A percentile compares a stretch with the other conserved stretches of the same genome.
Evolutionary conservation across 2,329 filamentous ascomycete species (phyloP).

Genomic region (Xylariaceae sp.): DNA sequence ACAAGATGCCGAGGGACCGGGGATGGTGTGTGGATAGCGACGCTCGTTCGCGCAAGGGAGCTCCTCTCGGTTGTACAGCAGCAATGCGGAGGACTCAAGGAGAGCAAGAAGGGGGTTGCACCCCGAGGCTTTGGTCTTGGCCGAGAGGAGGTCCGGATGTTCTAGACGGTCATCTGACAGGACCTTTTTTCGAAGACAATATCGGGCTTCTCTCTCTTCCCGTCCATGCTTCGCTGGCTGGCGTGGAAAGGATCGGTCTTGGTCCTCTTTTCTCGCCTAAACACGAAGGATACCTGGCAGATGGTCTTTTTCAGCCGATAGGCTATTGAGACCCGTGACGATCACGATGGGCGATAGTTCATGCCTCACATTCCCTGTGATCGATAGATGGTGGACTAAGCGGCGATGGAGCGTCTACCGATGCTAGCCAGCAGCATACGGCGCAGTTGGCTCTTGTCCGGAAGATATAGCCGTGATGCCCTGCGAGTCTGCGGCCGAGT

Average conservation of each 20-base stretch:
- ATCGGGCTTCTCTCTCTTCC: not conserved
- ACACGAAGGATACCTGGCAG: not conserved
- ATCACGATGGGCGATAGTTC: slow-evolving; percentile 10
- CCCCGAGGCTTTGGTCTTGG: not conserved
- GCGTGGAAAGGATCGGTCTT: not conserved
- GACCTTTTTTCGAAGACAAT: not conserved
- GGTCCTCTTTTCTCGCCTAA: not conserved
- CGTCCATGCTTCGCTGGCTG: not conserved
- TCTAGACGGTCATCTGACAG: not conserved
- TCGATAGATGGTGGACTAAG: not conserved
- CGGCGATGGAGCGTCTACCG: not conserved
- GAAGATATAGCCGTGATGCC: not conserved
- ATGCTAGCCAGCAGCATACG: not conserved
- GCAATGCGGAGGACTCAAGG: not conserved
- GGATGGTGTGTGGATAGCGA: not conserved
- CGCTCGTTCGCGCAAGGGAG: not conserved
- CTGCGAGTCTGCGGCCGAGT: not conserved
- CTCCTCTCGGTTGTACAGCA: not conserved
- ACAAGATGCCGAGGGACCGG: not conserved
- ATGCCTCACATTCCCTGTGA: not conserved
- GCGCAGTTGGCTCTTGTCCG: not conserved
- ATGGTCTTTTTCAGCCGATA: not conserved
- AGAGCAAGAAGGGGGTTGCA: not conserved
- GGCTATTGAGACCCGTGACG: slow-evolving; percentile 3
- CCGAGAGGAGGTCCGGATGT: not conserved